Base-by-base conservation (phyloP, 1,139 yeast species). In the Geotrichum cucujoidarum region DNA sequence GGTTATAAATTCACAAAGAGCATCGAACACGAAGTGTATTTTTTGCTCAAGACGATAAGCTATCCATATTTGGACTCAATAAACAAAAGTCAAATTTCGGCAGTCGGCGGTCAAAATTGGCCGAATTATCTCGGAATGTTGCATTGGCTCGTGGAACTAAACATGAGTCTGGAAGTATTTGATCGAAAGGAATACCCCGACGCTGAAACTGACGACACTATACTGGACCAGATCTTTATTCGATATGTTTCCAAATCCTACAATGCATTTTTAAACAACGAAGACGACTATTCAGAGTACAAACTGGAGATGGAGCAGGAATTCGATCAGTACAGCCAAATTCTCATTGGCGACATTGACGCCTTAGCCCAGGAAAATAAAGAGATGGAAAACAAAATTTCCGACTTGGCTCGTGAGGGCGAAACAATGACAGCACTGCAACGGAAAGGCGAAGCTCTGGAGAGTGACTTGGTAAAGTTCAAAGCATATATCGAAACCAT, bases 101-200 rank as follows among this genome's bases (percentile, higher is more conserved):
- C 96, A 0, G 96, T 88, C 6, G 96, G 96, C 1, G 95, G 95
- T 1, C 83, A 83, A 50, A 83, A 83, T 58, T 88, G 97, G 97
- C 90, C 88, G 14, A 76, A 78, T 20, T 84, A 87, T 58, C 67
- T 89, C 45, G 95, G 94, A 1, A 78, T 89, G 75, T 69, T 88
- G 29, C 80, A 83, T 63, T 87, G 95, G 95, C 62, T 87, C 43
- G 80, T 84, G 11, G 77, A 77, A 58, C 68, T 83, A 31, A 78
- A 75, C 56, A 68, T 71, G 25, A 71, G 76, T 47, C 65, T 75
- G 55, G 78, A 73, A 52, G 67, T 63, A 44, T 67, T 71, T 47
- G 73, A 73, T 45, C 67, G 61, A 50, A 64, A 66, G 40, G 67
- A 65, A 18, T 67, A 62, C 33, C 65, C 62, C 27, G 61, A 60